Base-by-base conservation (phyloP, 2,329 filamentous ascomycete genomes). In the Penicillium sp. region DNA sequence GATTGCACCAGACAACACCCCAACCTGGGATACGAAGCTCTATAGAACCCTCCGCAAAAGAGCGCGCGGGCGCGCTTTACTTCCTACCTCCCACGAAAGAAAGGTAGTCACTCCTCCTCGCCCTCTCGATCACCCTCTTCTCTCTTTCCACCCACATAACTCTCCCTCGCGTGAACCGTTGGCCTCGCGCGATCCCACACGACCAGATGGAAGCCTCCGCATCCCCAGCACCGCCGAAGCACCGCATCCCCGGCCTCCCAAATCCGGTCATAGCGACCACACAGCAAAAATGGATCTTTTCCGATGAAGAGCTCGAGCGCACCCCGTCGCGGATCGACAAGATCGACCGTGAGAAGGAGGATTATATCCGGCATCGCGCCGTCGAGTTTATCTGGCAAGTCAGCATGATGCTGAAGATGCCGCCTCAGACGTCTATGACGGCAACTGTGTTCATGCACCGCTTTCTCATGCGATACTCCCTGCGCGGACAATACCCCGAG, bases 351-450 rank as follows among this genome's bases (percentile, higher is more conserved):
- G 86, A 88, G 33, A 89, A 95, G 73, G 95, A 98, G 80, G 85
- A 92, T 65, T 85, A 90, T 67, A 85, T 91, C 61, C 88, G 95
- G 59, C 90, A 91, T 63, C 98, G 98, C 77, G 94, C 95, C 51
- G 90, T 97, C 74, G 96, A 97, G 77, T 99, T 99, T 79, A 96
- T 99, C 72, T 89, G 92, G 65, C 93, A 97, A 77, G 92, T 94
- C 49, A 95, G 94, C 66, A 92, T 64, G 60, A 67, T 69, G 67
- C 61, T 72, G 2, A 65, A 60, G 62, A 71, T 74, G 66, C 65
- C 62, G 33, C 71, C 68, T 47, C 72, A 71, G 61, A 98, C 95
- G 0, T 83, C 99, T 45, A 93, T 91, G 78, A 96, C 96, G 0
- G 95, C 95, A 0, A 91, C 91, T 19, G 90, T 97, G 47, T 98